A percentile compares a stretch with the other conserved stretches of the same genome.
phyloP scores from a whole-genome alignment of 2,329 filamentous ascomycete species.

The Colletotrichum euphorbiae region DNA sequence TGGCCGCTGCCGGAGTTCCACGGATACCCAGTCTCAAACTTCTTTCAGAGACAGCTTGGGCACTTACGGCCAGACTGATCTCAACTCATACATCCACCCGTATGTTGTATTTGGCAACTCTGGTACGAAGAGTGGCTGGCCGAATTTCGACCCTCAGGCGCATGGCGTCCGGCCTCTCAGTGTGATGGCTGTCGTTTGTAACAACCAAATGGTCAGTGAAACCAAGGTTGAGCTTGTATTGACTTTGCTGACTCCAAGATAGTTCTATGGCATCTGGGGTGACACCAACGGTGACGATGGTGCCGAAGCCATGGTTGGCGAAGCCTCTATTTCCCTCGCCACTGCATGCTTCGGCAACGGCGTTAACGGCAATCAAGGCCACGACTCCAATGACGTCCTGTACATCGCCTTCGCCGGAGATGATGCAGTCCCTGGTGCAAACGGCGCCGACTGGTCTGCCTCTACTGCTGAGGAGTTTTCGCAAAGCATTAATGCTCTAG shows the following conservation, averaged over 20 bases:
- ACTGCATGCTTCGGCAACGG: slow-evolving; percentile 66
- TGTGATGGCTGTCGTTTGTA: slow-evolving; percentile 63
- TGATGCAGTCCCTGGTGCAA: slow-evolving; percentile 66
- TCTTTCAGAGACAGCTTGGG: slow-evolving; percentile 57
- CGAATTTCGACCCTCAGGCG: slow-evolving; percentile 51
- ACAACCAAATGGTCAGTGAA: slow-evolving; percentile 51
- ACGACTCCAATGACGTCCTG: slow-evolving; percentile 68
- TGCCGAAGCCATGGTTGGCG: slow-evolving; percentile 61
- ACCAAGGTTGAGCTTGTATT: neutral
- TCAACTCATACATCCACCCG: slow-evolving; percentile 59
- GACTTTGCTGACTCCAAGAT: neutral
- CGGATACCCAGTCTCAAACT: slow-evolving; percentile 59
- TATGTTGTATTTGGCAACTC: slow-evolving; percentile 63
- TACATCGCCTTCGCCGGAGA: slow-evolving; percentile 70
- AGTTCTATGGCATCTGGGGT: slow-evolving; percentile 71
- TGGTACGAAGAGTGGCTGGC: slow-evolving; percentile 43
- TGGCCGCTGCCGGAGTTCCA: slow-evolving; percentile 58
- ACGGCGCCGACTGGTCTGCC: slow-evolving; percentile 67
- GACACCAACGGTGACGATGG: slow-evolving; percentile 69
- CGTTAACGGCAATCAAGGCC: slow-evolving; percentile 67
- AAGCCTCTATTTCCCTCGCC: slow-evolving; percentile 68
- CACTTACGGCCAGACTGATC: slow-evolving; percentile 52
- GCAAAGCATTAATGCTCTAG: slow-evolving; percentile 61
- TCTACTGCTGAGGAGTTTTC: slow-evolving; percentile 61
- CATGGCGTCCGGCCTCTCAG: slow-evolving; percentile 58